Conservation (phyloP, 1,284 basidiomycete species). For the Apiotrichum akiyoshidainum region DNA sequence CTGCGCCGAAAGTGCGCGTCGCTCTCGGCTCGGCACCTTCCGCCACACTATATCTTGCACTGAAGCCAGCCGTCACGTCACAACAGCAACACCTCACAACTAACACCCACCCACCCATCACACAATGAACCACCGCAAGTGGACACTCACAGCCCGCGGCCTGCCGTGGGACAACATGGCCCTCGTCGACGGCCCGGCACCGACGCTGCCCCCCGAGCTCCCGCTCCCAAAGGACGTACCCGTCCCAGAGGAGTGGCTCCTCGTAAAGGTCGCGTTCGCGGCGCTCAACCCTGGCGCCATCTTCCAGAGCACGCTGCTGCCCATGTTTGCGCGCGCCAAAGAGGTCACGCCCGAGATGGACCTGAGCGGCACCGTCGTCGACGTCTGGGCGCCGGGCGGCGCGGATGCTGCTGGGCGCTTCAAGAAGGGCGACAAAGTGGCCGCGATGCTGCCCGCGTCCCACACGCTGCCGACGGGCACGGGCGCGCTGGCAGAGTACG, state of each 20-base stretch:
- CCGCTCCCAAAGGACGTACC: slow-evolving; percentile 8
- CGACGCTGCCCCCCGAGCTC: slow-evolving; percentile 8
- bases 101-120: not conserved
- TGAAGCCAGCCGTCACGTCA: no score
- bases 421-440: slow-evolving; percentile 11
- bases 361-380: slow-evolving; percentile 13
- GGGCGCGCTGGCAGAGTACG: slow-evolving; percentile 12
- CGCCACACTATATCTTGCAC: no score
- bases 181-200: not conserved
- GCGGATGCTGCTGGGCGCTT: not conserved
- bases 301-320: slow-evolving; percentile 12
- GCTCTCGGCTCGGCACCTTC: no score
- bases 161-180: slow-evolving; percentile 9
- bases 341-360: slow-evolving; percentile 13
- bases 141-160: slow-evolving; percentile 8
- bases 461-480: slow-evolving; percentile 5
- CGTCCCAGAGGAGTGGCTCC: slow-evolving; percentile 10
- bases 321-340: not conserved
- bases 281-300: slow-evolving; percentile 13
- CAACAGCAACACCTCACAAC: no score
- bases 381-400: slow-evolving; percentile 12
- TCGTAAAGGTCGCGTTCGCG: slow-evolving; percentile 12
- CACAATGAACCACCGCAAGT: not conserved
- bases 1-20: no score
- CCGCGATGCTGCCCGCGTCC: slow-evolving; percentile 9